These are phyloP conservation scores for Gossypium gossypioides DNA, from an alignment of 441 rosid species.

Conservation along the genomic window DNA sequence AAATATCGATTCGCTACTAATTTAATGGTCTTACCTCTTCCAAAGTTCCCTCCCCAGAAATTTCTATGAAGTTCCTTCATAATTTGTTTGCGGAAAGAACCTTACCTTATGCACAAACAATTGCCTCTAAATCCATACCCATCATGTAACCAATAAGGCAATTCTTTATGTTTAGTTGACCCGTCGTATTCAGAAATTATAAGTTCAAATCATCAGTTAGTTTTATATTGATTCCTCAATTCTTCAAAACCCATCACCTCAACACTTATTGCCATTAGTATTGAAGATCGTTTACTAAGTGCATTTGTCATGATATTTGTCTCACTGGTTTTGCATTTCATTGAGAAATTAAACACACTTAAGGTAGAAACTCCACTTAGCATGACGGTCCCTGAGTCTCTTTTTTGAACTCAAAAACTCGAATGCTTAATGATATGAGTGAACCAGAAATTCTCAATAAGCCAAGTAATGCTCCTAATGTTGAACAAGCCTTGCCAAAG, in stretches of 20 bases:
- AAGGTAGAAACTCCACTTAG: not conserved
- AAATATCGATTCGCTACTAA: not conserved
- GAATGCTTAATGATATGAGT: not conserved
- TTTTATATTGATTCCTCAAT: not conserved
- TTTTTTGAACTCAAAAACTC: not conserved
- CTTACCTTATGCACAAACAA: not conserved
- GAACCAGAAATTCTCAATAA: not conserved
- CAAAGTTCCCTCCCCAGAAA: not conserved
- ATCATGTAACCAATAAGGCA: not conserved
- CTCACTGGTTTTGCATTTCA: not conserved
- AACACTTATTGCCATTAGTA: not conserved
- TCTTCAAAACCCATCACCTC: not conserved
- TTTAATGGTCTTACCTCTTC: not conserved
- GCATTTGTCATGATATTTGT: not conserved
- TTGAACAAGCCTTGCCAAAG: not conserved
- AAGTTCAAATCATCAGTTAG: no score
- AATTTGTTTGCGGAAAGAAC: not conserved
- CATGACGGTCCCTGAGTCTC: not conserved
- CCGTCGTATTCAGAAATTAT: not conserved
- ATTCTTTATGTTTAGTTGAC: not conserved
- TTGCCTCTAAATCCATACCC: not conserved
- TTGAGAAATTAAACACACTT: not conserved
- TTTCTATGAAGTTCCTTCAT: not conserved
- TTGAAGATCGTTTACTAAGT: not conserved
- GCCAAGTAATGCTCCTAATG: not conserved